Evolutionary conservation across 306 rosid species (phyloP), one percentile per base, ranked within the genome.

Genomic region (Medicago arabica): DNA sequence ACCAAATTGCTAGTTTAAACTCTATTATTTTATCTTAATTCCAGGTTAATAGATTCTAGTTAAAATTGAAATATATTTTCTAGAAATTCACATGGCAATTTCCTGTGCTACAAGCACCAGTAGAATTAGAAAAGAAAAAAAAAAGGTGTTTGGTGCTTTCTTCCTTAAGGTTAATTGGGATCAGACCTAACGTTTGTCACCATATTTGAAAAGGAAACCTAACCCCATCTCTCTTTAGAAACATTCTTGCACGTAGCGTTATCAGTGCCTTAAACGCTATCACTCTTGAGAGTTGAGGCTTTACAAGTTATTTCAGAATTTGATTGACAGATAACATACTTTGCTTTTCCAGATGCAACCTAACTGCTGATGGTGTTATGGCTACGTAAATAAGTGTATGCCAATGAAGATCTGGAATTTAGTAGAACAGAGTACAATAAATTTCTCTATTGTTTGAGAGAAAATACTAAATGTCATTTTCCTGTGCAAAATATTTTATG

Each of bases 381-480:
- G 55, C 18, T 15, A 50, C 9, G 3, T n/a, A 50, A 50, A 43
- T 43, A 12, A 43, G 0, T 9, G 12, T 9, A 43, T 39, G 53
- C n/a, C 53, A 14, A 47, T 47, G 16, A 36, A 9, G 64, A 36
- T n/a, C 3, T 64, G 54, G 39, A 21, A 31, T 31, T 31, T 31
- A 31, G 36, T 31, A 31, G 15, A 46, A 5, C 6, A 28, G 12
- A 5, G 15, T 25, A 39, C 60, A 44, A 43, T 46, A 62, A 61
- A 18, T 63, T 63, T 31, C 40, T 34, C 19, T 9, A 75, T 47
- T 13, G 53, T 38, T 19, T n/a, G 23, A 53, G 57, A 63, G 55
- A 75, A 38, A 51, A 39, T 54, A 15, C 11, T 39, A 76, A 50
- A 66, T 54, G 46, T 4, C 74, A 76, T 76, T 76, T 76, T 64